These are phyloP conservation scores for Cyathus striatus DNA, from an alignment of 768 basidiomycete genomes.

Conservation along the genomic window DNA sequence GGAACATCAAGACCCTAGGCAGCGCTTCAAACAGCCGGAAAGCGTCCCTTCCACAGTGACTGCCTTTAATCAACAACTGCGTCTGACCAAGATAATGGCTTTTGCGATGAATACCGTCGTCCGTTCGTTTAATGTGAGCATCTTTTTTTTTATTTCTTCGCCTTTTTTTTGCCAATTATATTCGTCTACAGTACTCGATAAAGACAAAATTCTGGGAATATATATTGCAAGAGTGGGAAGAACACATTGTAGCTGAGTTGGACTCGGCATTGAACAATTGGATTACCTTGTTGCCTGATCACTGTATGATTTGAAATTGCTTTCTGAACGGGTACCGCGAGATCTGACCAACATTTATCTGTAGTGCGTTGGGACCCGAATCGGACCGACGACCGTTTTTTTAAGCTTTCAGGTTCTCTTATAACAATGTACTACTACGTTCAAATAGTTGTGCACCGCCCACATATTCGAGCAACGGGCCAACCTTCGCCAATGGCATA, in stretches of 20 bases:
- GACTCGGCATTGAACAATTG: slow-evolving; percentile 49
- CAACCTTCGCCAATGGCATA: slow-evolving; percentile 23
- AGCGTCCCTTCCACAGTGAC: slow-evolving; percentile 45
- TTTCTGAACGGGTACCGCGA: not conserved
- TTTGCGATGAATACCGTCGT: not conserved
- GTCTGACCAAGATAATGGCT: slow-evolving; percentile 45
- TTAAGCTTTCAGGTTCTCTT: slow-evolving; percentile 43
- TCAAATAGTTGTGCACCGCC: slow-evolving; percentile 56
- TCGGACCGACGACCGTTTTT: slow-evolving; percentile 13
- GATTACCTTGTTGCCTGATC: slow-evolving; percentile 41
- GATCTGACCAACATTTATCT: too few species aligned
- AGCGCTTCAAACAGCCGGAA: slow-evolving; percentile 58
- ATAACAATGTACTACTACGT: slow-evolving; percentile 26
- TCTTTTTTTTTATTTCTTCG: not conserved
- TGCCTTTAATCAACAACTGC: slow-evolving; percentile 43
- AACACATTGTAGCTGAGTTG: slow-evolving; percentile 39
- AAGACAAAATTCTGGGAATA: not conserved
- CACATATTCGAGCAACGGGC: slow-evolving; percentile 43
- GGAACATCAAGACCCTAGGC: slow-evolving; percentile 44
- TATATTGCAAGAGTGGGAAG: not conserved
- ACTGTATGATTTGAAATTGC: slow-evolving; percentile 24
- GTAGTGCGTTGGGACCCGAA: slow-evolving; percentile 21
- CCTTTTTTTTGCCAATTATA: not conserved
- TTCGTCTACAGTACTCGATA: not conserved
- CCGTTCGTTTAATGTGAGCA: too few species aligned